phyloP scores from a whole-genome alignment of 2,329 filamentous ascomycete genomes.

The Colletotrichum coccodes region DNA sequence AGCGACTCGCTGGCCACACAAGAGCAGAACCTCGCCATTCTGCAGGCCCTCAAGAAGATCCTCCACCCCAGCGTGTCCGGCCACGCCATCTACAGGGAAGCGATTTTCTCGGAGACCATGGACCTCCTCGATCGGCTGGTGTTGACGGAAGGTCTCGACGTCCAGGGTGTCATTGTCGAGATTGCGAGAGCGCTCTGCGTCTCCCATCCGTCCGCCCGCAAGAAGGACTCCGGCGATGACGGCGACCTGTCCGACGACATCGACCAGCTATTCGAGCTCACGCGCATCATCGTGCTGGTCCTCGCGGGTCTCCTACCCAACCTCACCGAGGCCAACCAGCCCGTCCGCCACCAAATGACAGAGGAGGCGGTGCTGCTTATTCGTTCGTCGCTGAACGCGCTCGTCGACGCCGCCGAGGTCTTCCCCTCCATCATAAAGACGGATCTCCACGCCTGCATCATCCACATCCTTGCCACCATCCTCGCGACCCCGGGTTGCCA shows the following conservation, averaged over 20 bases:
- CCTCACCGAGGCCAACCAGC: constrained; percentile 72
- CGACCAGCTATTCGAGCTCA: constrained; percentile 96
- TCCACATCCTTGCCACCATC: constrained; percentile 96
- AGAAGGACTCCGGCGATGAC: constrained; percentile 72
- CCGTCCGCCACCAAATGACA: constrained; percentile 80
- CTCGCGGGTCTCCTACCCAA: constrained; percentile 89
- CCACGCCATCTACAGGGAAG: constrained; percentile 94
- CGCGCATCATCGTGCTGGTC: constrained; percentile 93
- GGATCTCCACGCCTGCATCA: constrained; percentile 93
- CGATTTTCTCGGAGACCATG: constrained; percentile 97
- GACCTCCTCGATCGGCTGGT: constrained; percentile 93
- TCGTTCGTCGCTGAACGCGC: constrained; percentile 81
- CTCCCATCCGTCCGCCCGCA: constrained; percentile 88
- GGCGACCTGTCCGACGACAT: constrained; percentile 94
- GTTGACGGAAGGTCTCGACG: constrained; percentile 87
- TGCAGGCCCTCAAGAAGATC: constrained; percentile 94
- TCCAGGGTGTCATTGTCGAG: constrained; percentile 92
- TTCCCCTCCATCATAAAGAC: constrained; percentile 97
- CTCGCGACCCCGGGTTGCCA: constrained; percentile 90
- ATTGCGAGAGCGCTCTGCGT: constrained; percentile 92
- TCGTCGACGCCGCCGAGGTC: constrained; percentile 94
- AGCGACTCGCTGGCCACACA: constrained; percentile 75
- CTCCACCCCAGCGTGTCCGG: constrained; percentile 93
- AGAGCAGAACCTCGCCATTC: constrained; percentile 86
- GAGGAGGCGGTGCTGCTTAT: constrained; percentile 89